Evolutionary conservation across 805 yeast species (phyloP), one percentile per base, ranked within the genome.

Genomic region (Ogataea saltuana): DNA sequence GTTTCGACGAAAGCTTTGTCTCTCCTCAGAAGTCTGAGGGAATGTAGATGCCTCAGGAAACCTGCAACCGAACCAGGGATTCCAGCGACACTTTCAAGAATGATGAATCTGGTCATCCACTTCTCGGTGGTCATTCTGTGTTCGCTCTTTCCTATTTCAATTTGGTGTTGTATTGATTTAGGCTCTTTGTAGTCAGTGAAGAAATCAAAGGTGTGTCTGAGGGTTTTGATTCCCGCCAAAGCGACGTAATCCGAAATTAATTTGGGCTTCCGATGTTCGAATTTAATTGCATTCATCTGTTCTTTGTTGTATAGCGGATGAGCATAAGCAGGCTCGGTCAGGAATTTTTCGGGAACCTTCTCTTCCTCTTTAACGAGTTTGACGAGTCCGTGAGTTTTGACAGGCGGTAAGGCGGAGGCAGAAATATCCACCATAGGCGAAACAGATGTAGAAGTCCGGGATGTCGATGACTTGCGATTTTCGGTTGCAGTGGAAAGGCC

Each of bases 61-160:
- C 85, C 84, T 3, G 86, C 90, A 35, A 80, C 85, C 71, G 81
- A 76, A 9, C 90, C 89, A 1, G 90, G 90, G n/a, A 83, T 86
- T 7, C 88, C 89, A 4, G 90, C 90, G 43, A 84, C 72, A 46
- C 81, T 74, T 60, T 83, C 90, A 51, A 83, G 70, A 53, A 84
- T 81, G 28, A 84, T 76, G 44, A 75, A 64, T 41, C 85, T 61
- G 6, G 79, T 75, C 45, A 84, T 53, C 89, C 89, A 84, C 55
- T 80, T 78, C 41, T 67, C 70, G 19, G 75, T 76, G 4, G 83
- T 78, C 85, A 83, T 78, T 40, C 67, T 67, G 49, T 70, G 74
- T 37, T 75, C 54, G 37, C 58, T 42, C 4, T 51, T 52, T 33
- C 45, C 53, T 25, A 55, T 51, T 19, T 41, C 50, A 20, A 53